Conservation (phyloP, 2,329 filamentous ascomycete species). For the Ophiostoma pallidulum region DNA sequence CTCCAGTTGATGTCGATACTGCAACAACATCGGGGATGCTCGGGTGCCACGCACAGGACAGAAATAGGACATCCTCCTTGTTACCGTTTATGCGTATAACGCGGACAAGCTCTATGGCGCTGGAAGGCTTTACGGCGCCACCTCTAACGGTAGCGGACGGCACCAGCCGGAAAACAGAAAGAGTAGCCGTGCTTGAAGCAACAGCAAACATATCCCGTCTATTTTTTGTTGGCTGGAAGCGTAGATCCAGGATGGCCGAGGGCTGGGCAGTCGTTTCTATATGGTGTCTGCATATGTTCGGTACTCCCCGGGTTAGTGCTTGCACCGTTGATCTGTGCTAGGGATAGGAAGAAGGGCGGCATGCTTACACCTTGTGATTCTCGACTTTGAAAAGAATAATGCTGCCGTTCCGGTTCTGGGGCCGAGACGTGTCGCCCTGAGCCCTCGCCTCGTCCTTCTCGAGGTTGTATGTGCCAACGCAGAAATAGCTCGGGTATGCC, state of each 20-base stretch:
- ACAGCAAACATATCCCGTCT: constrained; percentile 53
- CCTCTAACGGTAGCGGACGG: constrained; percentile 24
- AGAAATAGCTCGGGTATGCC: constrained; percentile 51
- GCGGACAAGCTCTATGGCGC: constrained; percentile 31
- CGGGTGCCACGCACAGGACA: constrained; percentile 68
- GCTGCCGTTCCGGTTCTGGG: constrained; percentile 63
- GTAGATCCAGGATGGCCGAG: constrained; percentile 74
- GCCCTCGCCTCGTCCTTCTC: constrained; percentile 33
- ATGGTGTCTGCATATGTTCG: not conserved
- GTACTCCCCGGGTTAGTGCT: not conserved
- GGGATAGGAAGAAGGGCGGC: not conserved
- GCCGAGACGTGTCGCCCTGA: constrained; percentile 24
- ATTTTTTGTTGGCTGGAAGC: constrained; percentile 54
- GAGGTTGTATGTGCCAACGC: constrained; percentile 79
- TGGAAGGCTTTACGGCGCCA: no score
- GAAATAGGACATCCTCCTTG: constrained; percentile 51
- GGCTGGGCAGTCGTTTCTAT: constrained; percentile 53
- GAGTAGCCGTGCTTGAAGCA: constrained; percentile 65
- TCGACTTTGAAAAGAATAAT: constrained; percentile 55
- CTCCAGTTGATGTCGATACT: constrained; percentile 61
- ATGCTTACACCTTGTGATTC: constrained; percentile 45
- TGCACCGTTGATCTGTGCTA: not conserved
- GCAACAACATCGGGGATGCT: constrained; percentile 45
- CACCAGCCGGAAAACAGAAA: constrained; percentile 54
- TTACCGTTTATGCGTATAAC: constrained; percentile 40